These are phyloP conservation scores for Candida sphagnicola DNA, from an alignment of 805 yeast species.

Conservation along the genomic window DNA sequence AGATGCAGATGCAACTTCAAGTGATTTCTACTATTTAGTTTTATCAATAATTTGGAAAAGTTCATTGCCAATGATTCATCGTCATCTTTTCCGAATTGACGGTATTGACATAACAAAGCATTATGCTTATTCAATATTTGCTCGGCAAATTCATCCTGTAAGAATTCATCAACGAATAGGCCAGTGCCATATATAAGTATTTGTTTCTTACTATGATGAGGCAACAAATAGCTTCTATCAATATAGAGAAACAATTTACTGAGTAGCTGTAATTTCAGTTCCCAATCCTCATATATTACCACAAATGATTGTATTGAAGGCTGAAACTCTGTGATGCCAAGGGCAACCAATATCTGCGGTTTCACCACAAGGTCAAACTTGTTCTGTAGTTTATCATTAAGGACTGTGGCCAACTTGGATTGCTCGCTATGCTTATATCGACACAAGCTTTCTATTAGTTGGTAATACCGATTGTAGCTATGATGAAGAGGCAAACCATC, in stretches of 20 bases:
- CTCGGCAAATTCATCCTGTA: conserved; percentile 4
- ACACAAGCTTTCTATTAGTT: conserved; percentile 29
- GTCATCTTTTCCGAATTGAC: conserved; percentile 6
- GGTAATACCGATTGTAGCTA: conserved; percentile 23
- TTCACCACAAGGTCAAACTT: conserved; percentile 11
- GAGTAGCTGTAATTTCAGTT: conserved; percentile 16
- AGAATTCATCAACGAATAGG: conserved; percentile 14
- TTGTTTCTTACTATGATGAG: conserved; percentile 24
- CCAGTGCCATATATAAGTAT: conserved; percentile 22
- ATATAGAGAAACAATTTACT: conserved; percentile 30
- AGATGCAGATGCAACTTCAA: conserved; percentile 12
- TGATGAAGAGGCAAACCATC: conserved; percentile 10
- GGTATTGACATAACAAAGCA: conserved; percentile 7
- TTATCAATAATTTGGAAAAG: conserved; percentile 16
- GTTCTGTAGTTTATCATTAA: conserved; percentile 15
- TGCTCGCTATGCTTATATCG: conserved; percentile 30
- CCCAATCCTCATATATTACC: conserved; percentile 19
- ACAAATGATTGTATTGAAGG: conserved; percentile 12
- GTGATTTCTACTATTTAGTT: conserved; percentile 15
- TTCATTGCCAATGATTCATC: conserved; percentile 6
- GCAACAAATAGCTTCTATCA: conserved; percentile 31
- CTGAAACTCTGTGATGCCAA: conserved; percentile 1
- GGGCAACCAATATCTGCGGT: conserved; percentile 7
- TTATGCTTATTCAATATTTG: conserved; percentile 10
- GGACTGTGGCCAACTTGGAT: conserved; percentile 18